Evolutionary conservation across 83 land plant species (phyloP).

Genomic region (Picea abies): DNA sequence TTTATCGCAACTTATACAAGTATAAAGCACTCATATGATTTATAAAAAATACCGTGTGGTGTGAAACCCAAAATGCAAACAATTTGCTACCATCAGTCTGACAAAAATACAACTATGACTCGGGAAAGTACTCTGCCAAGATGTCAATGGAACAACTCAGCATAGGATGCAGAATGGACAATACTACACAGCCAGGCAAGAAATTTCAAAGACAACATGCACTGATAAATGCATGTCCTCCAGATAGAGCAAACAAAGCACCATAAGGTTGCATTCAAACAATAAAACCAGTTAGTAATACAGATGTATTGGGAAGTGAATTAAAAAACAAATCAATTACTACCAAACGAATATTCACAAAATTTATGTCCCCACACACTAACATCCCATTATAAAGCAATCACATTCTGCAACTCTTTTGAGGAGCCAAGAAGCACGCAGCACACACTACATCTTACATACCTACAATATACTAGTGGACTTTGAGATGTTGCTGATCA

Average conservation of each 20-base stretch:
- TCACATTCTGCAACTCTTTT: conserved; percentile 11
- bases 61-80: background rate
- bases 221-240: background rate
- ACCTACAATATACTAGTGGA: conserved; percentile 15
- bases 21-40: no score
- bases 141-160: background rate
- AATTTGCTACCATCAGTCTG: background rate
- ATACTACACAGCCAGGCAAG: background rate
- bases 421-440: background rate
- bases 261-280: conserved; percentile 3
- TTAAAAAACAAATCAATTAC: conserved; percentile 9
- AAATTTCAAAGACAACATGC: background rate
- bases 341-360: conserved; percentile 9
- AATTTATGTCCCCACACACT: background rate
- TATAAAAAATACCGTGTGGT: no score
- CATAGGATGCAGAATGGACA: background rate
- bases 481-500: conserved; percentile 12
- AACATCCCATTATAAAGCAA: conserved; percentile 16
- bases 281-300: conserved; percentile 5
- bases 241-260: conserved; percentile 1
- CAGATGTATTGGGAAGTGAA: background rate
- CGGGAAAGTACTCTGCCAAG: background rate
- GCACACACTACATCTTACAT: conserved; percentile 16
- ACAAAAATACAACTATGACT: background rate
- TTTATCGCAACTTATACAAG: no score